Conservation (phyloP, 1,284 basidiomycete species). For the Cutaneotrichosporon dermatis region DNA sequence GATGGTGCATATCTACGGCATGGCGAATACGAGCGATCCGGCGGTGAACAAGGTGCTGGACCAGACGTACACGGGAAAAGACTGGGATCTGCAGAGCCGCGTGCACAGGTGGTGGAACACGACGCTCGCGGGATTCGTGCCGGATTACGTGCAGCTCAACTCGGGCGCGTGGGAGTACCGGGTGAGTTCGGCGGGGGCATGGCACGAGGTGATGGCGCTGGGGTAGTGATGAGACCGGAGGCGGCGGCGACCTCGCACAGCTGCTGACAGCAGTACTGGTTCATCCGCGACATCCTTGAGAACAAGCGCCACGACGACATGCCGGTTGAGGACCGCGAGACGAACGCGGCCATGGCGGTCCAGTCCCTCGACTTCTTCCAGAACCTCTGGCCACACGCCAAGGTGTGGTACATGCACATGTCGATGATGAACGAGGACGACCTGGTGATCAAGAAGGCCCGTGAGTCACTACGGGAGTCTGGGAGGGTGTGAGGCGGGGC, state of each 20-base stretch:
- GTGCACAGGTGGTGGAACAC: background rate
- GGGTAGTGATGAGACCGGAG: no score
- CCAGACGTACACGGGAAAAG: constrained; percentile 1
- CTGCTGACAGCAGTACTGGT: constrained; percentile 4
- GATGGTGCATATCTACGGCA: constrained; percentile 8
- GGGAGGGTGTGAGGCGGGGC: no score
- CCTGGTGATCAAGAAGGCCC: background rate
- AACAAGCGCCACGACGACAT: constrained; percentile 1
- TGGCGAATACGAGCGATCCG: constrained; percentile 6
- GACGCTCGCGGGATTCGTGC: background rate
- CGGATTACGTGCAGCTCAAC: constrained; percentile 9
- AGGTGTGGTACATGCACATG: constrained; percentile 11
- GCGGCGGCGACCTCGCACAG: no score
- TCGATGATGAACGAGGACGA: constrained; percentile 13
- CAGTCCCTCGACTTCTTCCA: constrained; percentile 3
- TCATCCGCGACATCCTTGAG: constrained; percentile 2
- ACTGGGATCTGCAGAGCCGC: constrained; percentile 8
- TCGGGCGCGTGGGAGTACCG: constrained; percentile 10
- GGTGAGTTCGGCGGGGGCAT: no score
- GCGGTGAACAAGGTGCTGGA: constrained; percentile 4
- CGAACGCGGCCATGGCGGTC: background rate
- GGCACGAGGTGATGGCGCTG: no score
- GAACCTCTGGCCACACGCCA: background rate
- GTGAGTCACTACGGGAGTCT: no score
- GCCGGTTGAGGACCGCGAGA: constrained; percentile 5